Conservation (phyloP, 176 grass and related monocot genomes). For the Secale cereale region DNA sequence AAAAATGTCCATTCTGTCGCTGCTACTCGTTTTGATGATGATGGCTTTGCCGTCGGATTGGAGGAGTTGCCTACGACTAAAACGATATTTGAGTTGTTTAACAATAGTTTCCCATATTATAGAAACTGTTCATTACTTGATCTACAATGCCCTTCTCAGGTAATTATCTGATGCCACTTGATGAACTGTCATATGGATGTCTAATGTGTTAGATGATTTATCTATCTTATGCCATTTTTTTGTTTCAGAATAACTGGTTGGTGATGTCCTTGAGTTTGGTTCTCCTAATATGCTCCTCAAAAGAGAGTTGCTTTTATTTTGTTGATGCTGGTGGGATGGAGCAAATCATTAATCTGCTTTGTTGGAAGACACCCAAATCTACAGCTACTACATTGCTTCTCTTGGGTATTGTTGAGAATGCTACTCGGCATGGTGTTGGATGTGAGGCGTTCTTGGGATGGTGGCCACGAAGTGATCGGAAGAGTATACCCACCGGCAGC, state of each 20-base stretch:
- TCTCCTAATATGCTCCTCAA: conserved; percentile 85
- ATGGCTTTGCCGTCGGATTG: conserved; percentile 23
- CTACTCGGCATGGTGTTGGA: conserved; percentile 74
- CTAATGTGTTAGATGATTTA: conserved; percentile 6
- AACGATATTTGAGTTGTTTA: conserved; percentile 57
- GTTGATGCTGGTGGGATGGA: conserved; percentile 78
- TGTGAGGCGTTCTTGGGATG: conserved; percentile 95
- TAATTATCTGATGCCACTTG: conserved; percentile 36
- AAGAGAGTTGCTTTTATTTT: conserved; percentile 89
- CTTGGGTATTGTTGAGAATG: conserved; percentile 73
- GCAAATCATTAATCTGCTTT: conserved; percentile 68
- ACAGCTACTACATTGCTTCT: conserved; percentile 68
- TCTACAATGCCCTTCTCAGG: conserved; percentile 54
- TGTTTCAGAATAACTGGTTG: conserved; percentile 65
- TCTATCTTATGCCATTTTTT: conserved; percentile 13
- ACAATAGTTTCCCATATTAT: conserved; percentile 64
- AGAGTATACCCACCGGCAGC: conserved; percentile 44
- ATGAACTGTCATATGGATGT: conserved; percentile 1
- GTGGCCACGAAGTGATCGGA: conserved; percentile 55
- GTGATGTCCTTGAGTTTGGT: conserved; percentile 64
- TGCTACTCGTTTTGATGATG: conserved; percentile 26
- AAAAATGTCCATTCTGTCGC: conserved; percentile 39
- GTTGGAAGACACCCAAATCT: conserved; percentile 52
- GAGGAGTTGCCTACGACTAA: conserved; percentile 54
- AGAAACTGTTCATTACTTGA: conserved; percentile 43